A percentile compares a stretch with the other conserved stretches of the same genome.
Evolutionary conservation across 2,329 filamentous ascomycete genomes (phyloP).

Genomic region (Sporothrix mexicana): DNA sequence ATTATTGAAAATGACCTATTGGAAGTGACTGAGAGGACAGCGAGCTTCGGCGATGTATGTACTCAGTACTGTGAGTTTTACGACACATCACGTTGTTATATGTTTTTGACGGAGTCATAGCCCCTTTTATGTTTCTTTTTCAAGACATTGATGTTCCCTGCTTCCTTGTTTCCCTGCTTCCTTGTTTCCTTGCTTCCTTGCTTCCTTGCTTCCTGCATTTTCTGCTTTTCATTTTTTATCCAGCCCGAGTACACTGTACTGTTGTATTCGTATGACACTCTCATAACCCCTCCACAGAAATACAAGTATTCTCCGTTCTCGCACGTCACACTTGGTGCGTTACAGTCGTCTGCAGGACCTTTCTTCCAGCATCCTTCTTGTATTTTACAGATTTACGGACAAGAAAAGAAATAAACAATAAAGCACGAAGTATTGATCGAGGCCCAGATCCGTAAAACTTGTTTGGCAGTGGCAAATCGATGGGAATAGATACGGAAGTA

Average conservation of each 20-base stretch:
- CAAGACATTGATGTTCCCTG: background rate
- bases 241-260: background rate
- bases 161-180: too few species aligned
- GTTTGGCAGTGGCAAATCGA: background rate
- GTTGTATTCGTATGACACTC: too few species aligned
- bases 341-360: constrained; percentile 20
- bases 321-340: constrained; percentile 1
- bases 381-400: background rate
- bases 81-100: background rate
- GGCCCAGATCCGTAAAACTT: background rate
- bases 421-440: background rate
- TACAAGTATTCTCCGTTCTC: background rate
- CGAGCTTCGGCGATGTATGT: too few species aligned
- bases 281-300: background rate
- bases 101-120: background rate
- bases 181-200: too few species aligned
- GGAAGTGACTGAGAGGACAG: background rate
- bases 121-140: constrained; percentile 3
- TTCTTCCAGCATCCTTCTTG: background rate
- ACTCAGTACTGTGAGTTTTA: too few species aligned
- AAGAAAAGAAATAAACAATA: background rate
- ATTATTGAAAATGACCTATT: constrained; percentile 11
- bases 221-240: background rate
- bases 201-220: too few species aligned
- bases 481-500: background rate